Percentiles rank a stretch among this genome's conserved stretches.
Evolutionary conservation across 257 asterid genomes (phyloP).

Genomic region (Salvia hispanica): DNA sequence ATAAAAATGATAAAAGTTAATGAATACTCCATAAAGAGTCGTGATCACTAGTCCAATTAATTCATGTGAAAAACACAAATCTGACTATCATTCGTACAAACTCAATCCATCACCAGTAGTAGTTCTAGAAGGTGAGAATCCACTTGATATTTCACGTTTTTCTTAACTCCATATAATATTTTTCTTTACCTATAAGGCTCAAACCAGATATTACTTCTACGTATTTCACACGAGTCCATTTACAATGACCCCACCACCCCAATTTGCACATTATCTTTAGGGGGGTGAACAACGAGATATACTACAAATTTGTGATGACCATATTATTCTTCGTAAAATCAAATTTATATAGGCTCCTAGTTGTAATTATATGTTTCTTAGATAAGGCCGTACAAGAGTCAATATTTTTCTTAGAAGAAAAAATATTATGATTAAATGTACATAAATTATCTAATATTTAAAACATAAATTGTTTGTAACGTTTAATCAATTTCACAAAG

Average conservation of each 20-base stretch:
- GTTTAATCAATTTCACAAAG: no score
- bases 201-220: not conserved
- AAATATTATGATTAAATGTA: no score
- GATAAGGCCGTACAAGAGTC: no score
- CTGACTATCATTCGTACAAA: constrained; percentile 7
- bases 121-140: constrained; percentile 32
- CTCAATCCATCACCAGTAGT: constrained; percentile 23
- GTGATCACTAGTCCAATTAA: constrained; percentile 29
- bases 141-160: constrained; percentile 17
- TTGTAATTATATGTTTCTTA: not conserved
- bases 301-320: no score
- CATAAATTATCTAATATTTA: no score
- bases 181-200: not conserved
- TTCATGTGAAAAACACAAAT: constrained; percentile 12
- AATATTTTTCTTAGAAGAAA: no score
- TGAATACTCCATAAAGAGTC: no score
- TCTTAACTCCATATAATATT: not conserved
- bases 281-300: no score
- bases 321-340: not conserved
- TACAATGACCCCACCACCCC: not conserved
- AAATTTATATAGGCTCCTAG: not conserved
- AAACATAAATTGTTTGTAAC: no score
- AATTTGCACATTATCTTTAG: not conserved
- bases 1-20: not conserved
- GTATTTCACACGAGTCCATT: constrained; percentile 34